Evolutionary conservation across 2,329 filamentous ascomycete species (phyloP), one percentile per base, ranked within the genome.

Genomic region (Aspergillus pseudonomiae): DNA sequence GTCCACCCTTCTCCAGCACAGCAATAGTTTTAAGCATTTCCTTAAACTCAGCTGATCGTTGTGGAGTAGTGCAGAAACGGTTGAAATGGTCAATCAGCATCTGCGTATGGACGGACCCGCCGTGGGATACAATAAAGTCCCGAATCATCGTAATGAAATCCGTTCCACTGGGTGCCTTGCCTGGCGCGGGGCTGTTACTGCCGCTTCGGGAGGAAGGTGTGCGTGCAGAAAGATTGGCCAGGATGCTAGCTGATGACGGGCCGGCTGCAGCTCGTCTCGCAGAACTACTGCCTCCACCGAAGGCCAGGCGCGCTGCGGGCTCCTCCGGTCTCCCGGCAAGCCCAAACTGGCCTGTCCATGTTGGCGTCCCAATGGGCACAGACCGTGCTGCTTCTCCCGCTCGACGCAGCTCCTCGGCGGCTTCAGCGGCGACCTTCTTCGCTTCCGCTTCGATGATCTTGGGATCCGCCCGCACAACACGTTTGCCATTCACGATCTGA

Each of bases 11-110:
- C 72, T 92, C 86, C 75, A 96, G 78, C 60, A 82, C 86, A 0
- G 94, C 94, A 71, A 97, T 90, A 65, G 84, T 84, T 70, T 91
- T 89, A 60, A 98, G 80, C 70, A 93, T 93, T 70, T 86, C 84
- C 78, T 93, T 94, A 75, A 98, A 98, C 75, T 93, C 90, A 21
- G 88, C 86, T 58, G 89, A 90, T 65, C 91, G 86, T 65, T 87
- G 85, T 30, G 84, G 78, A 50, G 88, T 91, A 26, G 85, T 86
- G 74, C 93, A 96, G 71, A 89, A 91, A 16, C 87, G 87, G 77
- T 94, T 92, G 77, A 97, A 98, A 73, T 97, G 93, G 72, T 96
- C 91, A 28, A 97, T 91, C 52, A 97, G 79, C 83, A 93, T 89
- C 80, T 96, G 93, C 48, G 91, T 94, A 6, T 92, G 89, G 6